A percentile compares a stretch with the other conserved stretches of the same genome.
phyloP scores from a whole-genome alignment of 2,329 filamentous ascomycete species.

The Teratosphaeria nubilosa region DNA sequence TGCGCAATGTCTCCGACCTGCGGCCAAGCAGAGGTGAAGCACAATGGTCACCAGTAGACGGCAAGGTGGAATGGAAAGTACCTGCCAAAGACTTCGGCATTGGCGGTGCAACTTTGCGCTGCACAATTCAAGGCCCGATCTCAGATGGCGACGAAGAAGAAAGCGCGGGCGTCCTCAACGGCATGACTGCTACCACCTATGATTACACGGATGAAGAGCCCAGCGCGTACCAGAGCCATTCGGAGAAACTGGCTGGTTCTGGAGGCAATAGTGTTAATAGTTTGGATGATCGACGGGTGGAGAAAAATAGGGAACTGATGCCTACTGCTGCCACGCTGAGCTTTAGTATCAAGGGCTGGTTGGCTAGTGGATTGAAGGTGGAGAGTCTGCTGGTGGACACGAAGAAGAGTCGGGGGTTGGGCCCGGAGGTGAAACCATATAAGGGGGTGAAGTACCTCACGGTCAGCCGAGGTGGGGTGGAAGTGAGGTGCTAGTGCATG shows the following conservation, averaged over 20 bases:
- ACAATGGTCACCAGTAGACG: constrained; percentile 63
- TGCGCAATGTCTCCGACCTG: constrained; percentile 75
- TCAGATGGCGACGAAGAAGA: constrained; percentile 40
- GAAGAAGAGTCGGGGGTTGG: constrained; percentile 76
- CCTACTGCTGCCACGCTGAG: constrained; percentile 36
- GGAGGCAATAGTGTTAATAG: constrained; percentile 5
- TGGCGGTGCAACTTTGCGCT: constrained; percentile 52
- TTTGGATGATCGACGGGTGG: constrained; percentile 2
- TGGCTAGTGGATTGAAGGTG: constrained; percentile 54
- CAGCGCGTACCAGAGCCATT: constrained; percentile 20
- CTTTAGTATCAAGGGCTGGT: constrained; percentile 51
- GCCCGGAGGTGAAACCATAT: constrained; percentile 83
- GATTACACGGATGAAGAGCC: constrained; percentile 27
- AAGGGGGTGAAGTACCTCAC: constrained; percentile 98
- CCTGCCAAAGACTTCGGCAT: constrained; percentile 59
- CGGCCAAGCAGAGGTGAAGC: constrained; percentile 75
- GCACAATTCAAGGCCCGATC: constrained; percentile 60
- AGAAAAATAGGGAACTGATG: constrained; percentile 37
- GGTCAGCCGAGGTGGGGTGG: constrained; percentile 48
- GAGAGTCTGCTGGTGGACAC: constrained; percentile 53
- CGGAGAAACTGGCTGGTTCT: constrained; percentile 25
- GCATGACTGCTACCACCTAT: constrained; percentile 32
- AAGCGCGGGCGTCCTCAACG: constrained; percentile 19
- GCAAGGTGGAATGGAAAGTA: constrained; percentile 71
- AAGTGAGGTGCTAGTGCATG: constrained; percentile 31